Percentiles rank a stretch among this genome's conserved stretches.
phyloP scores from a whole-genome alignment of 108 stramenopile species.

The Pseudonitzschia pungens region DNA sequence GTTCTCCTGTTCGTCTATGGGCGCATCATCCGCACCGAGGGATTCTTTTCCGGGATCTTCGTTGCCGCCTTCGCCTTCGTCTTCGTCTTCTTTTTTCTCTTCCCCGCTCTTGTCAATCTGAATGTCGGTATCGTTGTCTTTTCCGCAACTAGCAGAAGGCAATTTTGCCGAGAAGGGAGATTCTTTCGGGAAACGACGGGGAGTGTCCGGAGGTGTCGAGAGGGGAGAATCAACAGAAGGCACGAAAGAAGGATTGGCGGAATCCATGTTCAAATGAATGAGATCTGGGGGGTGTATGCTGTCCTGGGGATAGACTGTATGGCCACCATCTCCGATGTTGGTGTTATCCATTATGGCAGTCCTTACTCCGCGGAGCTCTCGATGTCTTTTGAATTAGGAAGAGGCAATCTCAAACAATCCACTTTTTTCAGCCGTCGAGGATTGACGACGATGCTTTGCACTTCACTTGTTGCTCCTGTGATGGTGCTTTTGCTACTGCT shows the following conservation, averaged over 20 bases:
- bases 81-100: constrained; percentile 2
- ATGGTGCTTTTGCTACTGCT: too few relatives aligned
- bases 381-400: background rate
- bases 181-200: constrained; percentile 1
- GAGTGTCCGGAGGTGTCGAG: constrained; percentile 31
- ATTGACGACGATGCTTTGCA: too few relatives aligned
- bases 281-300: constrained; percentile 29
- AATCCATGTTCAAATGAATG: constrained; percentile 10
- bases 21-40: background rate
- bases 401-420: too few relatives aligned
- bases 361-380: background rate
- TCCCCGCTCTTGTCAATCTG: background rate
- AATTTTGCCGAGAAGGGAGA: too few relatives aligned
- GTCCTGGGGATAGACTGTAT: constrained; percentile 14
- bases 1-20: constrained; percentile 4
- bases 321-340: constrained; percentile 12
- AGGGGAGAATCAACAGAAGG: constrained; percentile 24
- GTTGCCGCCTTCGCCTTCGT: background rate
- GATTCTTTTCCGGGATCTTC: background rate
- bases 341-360: background rate
- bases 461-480: too few relatives aligned
- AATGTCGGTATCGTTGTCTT: background rate
- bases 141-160: background rate
- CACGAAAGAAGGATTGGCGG: background rate
- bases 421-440: too few relatives aligned